These are phyloP conservation scores for Ogataea methanolica DNA, from an alignment of 805 yeast species.

Conservation along the genomic window DNA sequence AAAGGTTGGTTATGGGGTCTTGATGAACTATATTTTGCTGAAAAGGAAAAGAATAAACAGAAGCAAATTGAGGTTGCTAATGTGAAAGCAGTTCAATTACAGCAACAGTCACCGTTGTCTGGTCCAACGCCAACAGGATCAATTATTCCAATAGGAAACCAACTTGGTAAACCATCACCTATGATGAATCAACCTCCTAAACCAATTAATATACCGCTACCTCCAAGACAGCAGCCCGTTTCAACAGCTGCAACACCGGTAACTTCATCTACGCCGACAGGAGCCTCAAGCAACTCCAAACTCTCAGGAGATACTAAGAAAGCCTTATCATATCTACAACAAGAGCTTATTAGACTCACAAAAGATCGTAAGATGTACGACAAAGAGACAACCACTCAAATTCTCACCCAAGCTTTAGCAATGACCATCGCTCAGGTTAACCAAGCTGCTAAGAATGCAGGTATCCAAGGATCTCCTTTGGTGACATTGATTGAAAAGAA, in stretches of 20 bases:
- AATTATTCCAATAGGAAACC: background rate
- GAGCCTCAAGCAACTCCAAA: constrained; percentile 19
- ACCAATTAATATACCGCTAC: background rate
- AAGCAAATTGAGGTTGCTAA: constrained; percentile 58
- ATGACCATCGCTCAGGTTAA: constrained; percentile 89
- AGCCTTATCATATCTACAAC: constrained; percentile 78
- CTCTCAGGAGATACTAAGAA: constrained; percentile 61
- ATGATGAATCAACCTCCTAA: background rate
- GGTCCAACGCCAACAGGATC: background rate
- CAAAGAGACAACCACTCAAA: constrained; percentile 77
- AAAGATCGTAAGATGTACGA: constrained; percentile 73
- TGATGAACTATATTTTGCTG: constrained; percentile 79
- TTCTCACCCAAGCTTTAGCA: constrained; percentile 86
- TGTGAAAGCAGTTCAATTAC: constrained; percentile 18
- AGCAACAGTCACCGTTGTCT: background rate
- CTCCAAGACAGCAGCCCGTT: constrained; percentile 8
- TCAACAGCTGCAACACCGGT: constrained; percentile 9
- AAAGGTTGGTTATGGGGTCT: constrained; percentile 94
- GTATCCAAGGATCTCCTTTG: constrained; percentile 73
- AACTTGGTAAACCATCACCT: background rate
- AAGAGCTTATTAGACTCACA: constrained; percentile 75
- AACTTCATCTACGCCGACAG: constrained; percentile 6
- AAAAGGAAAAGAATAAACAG: constrained; percentile 66
- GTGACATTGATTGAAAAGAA: constrained; percentile 75
- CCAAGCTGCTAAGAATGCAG: constrained; percentile 81